These are phyloP conservation scores for Paradendryphiella salina DNA, from an alignment of 2,329 filamentous ascomycete genomes.

Conservation along the genomic window DNA sequence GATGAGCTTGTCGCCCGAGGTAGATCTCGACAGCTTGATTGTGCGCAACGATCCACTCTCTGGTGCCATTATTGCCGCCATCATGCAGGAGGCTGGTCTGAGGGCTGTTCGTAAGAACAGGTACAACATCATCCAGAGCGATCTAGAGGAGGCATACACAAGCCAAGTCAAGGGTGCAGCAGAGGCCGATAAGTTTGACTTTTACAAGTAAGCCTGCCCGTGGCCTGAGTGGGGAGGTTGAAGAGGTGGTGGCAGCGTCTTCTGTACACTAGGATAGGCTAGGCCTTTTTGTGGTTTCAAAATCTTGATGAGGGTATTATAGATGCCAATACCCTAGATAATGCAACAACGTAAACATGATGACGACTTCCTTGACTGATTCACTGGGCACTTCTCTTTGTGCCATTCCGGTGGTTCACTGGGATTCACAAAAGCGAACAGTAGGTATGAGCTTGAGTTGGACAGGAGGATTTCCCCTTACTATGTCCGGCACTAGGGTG, in stretches of 20 bases:
- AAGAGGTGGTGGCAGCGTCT: constrained; percentile 8
- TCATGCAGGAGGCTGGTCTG: constrained; percentile 98
- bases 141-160: constrained; percentile 95
- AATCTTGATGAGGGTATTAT: background rate
- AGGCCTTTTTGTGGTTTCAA: background rate
- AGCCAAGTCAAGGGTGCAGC: constrained; percentile 88
- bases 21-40: constrained; percentile 93
- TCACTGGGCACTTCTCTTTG: too few species aligned
- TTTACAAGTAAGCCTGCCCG: constrained; percentile 42
- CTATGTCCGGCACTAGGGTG: too few species aligned
- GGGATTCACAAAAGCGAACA: too few species aligned
- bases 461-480: too few species aligned
- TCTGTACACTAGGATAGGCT: constrained; percentile 30
- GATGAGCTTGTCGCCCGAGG: constrained; percentile 96
- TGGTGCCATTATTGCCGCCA: constrained; percentile 93
- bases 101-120: constrained; percentile 94
- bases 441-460: too few species aligned
- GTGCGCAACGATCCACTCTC: constrained; percentile 94
- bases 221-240: background rate
- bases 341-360: background rate
- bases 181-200: constrained; percentile 79
- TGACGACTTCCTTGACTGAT: background rate
- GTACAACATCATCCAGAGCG: constrained; percentile 98
- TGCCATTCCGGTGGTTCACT: too few species aligned
- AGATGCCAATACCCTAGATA: background rate